Base-by-base conservation (phyloP, 192 early-diverging fungal species). In the Lunasporangiospora selenospora region DNA sequence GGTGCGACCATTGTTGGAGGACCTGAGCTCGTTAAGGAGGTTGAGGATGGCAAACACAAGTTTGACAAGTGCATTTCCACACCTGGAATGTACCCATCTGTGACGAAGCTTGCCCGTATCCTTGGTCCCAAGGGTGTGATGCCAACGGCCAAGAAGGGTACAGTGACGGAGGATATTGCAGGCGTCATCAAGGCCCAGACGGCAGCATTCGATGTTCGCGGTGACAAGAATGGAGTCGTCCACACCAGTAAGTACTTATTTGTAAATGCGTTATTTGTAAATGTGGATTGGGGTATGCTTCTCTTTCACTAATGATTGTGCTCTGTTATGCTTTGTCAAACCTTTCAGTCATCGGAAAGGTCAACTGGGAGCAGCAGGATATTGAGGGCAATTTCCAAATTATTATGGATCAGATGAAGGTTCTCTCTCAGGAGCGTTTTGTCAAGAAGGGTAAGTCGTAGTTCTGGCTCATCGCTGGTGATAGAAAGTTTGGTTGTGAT, bases 91-190 rank as follows among this genome's bases (percentile, higher is more conserved):
- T 88, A 93, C 77, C 93, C 94, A 24, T 77, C 85, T 36, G 93
- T 97, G 32, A 84, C 93, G 33, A 91, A 89, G 67, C 89, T 98
- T 71, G 96, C 94, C 6, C 86, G 89, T 44, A 70, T 95, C 26
- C 75, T 98, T 62, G 96, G 96, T 58, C 96, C 96, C 26, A 93
- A 93, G 70, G 93, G 94, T n/a, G 80, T 98, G 55, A 97, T 98
- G 96, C 96, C 96, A 23, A 95, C 89, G 4, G 78, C 85, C 23
- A 91, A 91, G 45, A 91, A 89, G 65, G 90, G 90, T 43, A 95
- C 93, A 19, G 93, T 95, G 3, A 91, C 91, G 1, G 85, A 88
- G 47, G 91, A 92, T 59, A 83, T 97, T 33, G 62, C 80, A 0
- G 80, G 73, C 6, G 81, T 85, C 21, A 88, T 97, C 24, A 75